Evolutionary conservation across 2,329 filamentous ascomycete species (phyloP).

Genomic region (Fusarium pseudocircinatum): DNA sequence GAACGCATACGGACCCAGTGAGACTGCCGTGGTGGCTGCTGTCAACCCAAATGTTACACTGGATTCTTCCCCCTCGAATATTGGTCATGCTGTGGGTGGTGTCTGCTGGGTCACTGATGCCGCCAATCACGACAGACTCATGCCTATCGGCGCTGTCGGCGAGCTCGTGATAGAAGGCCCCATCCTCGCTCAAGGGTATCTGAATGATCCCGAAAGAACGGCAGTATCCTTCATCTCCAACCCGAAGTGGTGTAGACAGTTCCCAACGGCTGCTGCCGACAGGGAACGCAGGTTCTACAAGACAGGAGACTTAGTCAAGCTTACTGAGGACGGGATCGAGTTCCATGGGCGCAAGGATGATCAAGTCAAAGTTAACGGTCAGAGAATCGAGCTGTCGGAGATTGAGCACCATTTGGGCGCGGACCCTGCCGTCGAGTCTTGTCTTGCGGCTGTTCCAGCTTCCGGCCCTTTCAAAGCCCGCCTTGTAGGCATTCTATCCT

Average conservation of each 20-base stretch:
- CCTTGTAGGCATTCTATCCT: constrained; percentile 16
- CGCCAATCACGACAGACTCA: constrained; percentile 37
- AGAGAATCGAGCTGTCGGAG: constrained; percentile 47
- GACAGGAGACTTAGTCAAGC: constrained; percentile 37
- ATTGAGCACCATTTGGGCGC: constrained; percentile 42
- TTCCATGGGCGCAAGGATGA: constrained; percentile 46
- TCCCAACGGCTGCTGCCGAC: fast-evolving
- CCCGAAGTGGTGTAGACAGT: constrained; percentile 18
- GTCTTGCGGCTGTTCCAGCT: constrained; percentile 11
- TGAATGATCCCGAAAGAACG: constrained; percentile 51
- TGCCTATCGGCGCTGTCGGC: constrained; percentile 43
- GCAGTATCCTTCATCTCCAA: constrained; percentile 40
- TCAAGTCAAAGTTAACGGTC: constrained; percentile 48
- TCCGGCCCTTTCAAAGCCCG: constrained; percentile 15
- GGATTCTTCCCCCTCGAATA: constrained; percentile 20
- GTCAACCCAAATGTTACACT: constrained; percentile 1
- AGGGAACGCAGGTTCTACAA: constrained; percentile 32
- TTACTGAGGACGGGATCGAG: constrained; percentile 36
- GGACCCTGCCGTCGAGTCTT: constrained; percentile 12
- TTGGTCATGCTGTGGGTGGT: constrained; percentile 27
- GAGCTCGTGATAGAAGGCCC: constrained; percentile 50
- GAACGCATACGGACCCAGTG: constrained; percentile 38
- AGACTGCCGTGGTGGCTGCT: constrained; percentile 30
- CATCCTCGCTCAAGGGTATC: constrained; percentile 60
- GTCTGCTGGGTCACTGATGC: constrained; percentile 42